Percentiles rank a stretch among this genome's conserved stretches.
Evolutionary conservation across 148 eudicot species (phyloP).

Genomic region (Rhododendron kiyosumense): DNA sequence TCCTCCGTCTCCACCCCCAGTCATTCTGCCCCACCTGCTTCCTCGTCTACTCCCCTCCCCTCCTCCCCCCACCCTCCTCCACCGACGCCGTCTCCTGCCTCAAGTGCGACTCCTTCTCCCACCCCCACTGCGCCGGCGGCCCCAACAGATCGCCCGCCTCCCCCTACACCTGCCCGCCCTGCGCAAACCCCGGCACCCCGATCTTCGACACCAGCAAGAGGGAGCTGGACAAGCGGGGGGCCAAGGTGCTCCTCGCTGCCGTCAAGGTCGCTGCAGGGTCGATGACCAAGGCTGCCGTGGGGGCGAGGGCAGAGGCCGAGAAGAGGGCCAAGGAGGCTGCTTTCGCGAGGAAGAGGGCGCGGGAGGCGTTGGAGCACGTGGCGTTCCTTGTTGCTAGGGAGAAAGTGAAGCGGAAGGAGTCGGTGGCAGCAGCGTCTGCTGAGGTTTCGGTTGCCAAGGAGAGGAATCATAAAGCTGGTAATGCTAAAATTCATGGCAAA

Average conservation of each 20-base stretch:
- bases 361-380: conserved; percentile 62
- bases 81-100: conserved; percentile 37
- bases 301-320: conserved; percentile 56
- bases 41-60: conserved; percentile 38
- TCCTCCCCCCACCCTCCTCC: conserved; percentile 10
- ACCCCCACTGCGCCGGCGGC: conserved; percentile 33
- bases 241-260: conserved; percentile 60
- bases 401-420: conserved; percentile 25
- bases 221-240: conserved; percentile 39
- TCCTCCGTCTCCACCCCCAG: conserved; percentile 54
- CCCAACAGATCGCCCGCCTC: not conserved
- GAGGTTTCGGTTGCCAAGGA: conserved; percentile 3
- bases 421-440: not conserved
- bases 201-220: conserved; percentile 26
- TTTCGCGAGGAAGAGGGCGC: conserved; percentile 57
- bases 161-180: conserved; percentile 59
- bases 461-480: not conserved
- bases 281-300: conserved; percentile 45
- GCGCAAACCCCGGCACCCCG: conserved; percentile 39
- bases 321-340: conserved; percentile 68
- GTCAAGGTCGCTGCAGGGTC: conserved; percentile 58
- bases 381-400: conserved; percentile 19
- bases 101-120: conserved; percentile 62
- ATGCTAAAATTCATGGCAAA: not conserved
- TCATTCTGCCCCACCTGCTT: conserved; percentile 77